phyloP scores from a whole-genome alignment of 2,329 filamentous ascomycete species.

The Periconia digitata region DNA sequence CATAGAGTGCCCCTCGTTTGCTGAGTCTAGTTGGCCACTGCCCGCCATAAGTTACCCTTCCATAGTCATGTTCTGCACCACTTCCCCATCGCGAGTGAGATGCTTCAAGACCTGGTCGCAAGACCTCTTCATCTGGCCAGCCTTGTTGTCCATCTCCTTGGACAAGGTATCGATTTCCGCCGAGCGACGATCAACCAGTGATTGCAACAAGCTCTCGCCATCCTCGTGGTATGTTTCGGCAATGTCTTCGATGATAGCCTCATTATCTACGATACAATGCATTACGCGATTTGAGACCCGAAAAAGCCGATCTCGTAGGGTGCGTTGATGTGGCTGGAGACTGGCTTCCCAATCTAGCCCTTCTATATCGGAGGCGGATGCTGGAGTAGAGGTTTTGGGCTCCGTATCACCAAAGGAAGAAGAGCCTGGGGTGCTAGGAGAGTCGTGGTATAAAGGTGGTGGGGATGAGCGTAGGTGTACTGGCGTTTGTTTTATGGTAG shows the following conservation, averaged over 20 bases:
- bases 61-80: background rate
- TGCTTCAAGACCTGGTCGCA: slow-evolving; percentile 9
- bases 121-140: slow-evolving; percentile 19
- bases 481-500: slow-evolving; percentile 9
- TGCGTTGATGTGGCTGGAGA: slow-evolving; percentile 43
- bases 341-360: slow-evolving; percentile 43
- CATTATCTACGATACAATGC: slow-evolving; percentile 50
- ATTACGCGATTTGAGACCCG: slow-evolving; percentile 48
- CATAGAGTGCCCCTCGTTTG: no score
- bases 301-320: slow-evolving; percentile 42
- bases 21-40: no score
- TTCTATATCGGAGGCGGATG: slow-evolving; percentile 26
- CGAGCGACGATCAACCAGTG: slow-evolving; percentile 45
- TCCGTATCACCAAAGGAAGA: slow-evolving; percentile 23
- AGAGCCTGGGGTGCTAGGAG: slow-evolving; percentile 30
- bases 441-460: slow-evolving; percentile 9
- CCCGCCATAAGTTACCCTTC: background rate
- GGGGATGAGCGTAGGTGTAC: slow-evolving; percentile 26
- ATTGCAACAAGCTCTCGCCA: slow-evolving; percentile 47
- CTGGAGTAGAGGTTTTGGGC: slow-evolving; percentile 16
- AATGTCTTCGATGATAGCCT: slow-evolving; percentile 48
- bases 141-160: slow-evolving; percentile 24
- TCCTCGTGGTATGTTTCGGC: slow-evolving; percentile 48
- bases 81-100: slow-evolving; percentile 11
- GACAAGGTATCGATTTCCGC: slow-evolving; percentile 36